Evolutionary conservation across 495 filamentous ascomycete genomes (phyloP).

Genomic region (Penicillium cosmopolitanum): DNA sequence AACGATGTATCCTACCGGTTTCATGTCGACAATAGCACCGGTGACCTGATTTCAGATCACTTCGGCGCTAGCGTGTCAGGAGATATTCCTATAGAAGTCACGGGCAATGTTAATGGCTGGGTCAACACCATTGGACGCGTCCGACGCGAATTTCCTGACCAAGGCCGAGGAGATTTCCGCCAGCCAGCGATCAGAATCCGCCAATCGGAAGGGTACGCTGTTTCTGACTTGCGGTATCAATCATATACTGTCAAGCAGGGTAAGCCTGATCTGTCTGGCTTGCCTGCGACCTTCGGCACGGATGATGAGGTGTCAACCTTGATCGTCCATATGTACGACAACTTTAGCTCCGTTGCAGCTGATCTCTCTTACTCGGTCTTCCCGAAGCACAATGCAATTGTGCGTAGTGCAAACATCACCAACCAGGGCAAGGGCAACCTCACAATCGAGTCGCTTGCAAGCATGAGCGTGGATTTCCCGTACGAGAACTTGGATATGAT

Average conservation of each 20-base stretch:
- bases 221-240: slow-evolving; percentile 52
- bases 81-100: slow-evolving; percentile 44
- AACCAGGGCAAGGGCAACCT: slow-evolving; percentile 52
- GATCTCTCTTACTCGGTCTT: slow-evolving; percentile 60
- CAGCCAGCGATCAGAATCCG: slow-evolving; percentile 56
- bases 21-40: slow-evolving; percentile 53
- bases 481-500: slow-evolving; percentile 59
- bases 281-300: slow-evolving; percentile 54
- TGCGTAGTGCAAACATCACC: slow-evolving; percentile 54
- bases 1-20: slow-evolving; percentile 56
- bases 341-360: slow-evolving; percentile 50
- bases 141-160: slow-evolving; percentile 59
- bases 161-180: slow-evolving; percentile 57
- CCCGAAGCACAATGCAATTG: slow-evolving; percentile 53
- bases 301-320: slow-evolving; percentile 54
- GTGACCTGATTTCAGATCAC: slow-evolving; percentile 55
- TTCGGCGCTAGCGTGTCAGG: slow-evolving; percentile 45
- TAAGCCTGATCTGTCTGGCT: slow-evolving; percentile 49
- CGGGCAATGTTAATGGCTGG: slow-evolving; percentile 50
- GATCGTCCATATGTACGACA: slow-evolving; percentile 53
- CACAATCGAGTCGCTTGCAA: slow-evolving; percentile 52
- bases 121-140: slow-evolving; percentile 44
- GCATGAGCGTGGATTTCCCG: slow-evolving; percentile 56
- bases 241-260: slow-evolving; percentile 47
- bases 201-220: slow-evolving; percentile 53